Conservation (phyloP, 352 stramenopile genomes). For the Phytophthora meadii region DNA sequence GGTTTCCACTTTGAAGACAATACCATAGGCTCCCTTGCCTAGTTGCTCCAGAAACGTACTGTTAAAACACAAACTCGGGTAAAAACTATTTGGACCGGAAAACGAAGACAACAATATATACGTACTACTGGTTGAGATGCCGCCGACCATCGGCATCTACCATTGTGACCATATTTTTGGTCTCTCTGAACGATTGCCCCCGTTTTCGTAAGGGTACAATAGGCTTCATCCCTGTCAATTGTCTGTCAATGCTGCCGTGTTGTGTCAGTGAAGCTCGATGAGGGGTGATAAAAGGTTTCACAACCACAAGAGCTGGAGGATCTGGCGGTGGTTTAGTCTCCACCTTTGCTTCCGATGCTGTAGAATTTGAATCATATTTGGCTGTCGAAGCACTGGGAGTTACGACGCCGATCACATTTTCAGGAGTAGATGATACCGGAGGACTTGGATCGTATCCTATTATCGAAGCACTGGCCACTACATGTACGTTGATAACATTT, state of each 20-base stretch:
- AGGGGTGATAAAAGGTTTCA: constrained; percentile 23
- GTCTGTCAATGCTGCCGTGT: constrained; percentile 39
- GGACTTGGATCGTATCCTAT: background rate
- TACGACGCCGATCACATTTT: background rate
- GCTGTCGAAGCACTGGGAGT: background rate
- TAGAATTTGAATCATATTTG: background rate
- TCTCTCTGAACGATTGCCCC: constrained; percentile 75
- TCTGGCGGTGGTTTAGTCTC: constrained; percentile 1
- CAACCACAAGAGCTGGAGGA: constrained; percentile 19
- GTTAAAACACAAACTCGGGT: background rate
- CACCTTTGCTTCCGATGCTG: constrained; percentile 2
- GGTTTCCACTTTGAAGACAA: constrained; percentile 73
- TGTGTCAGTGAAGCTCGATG: constrained; percentile 15
- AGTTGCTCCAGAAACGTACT: constrained; percentile 82
- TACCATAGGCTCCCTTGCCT: constrained; percentile 74
- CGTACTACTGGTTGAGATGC: constrained; percentile 84
- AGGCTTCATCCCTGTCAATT: constrained; percentile 61
- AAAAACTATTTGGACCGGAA: background rate
- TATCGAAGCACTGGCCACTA: background rate
- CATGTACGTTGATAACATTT: background rate
- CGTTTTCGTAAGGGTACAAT: constrained; percentile 66
- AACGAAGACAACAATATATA: background rate
- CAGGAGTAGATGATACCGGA: background rate
- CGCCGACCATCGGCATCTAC: constrained; percentile 61
- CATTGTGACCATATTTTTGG: constrained; percentile 52